Evolutionary conservation across 73 alveolate genomes (phyloP).

Genomic region (Paraurostyla sp.): DNA sequence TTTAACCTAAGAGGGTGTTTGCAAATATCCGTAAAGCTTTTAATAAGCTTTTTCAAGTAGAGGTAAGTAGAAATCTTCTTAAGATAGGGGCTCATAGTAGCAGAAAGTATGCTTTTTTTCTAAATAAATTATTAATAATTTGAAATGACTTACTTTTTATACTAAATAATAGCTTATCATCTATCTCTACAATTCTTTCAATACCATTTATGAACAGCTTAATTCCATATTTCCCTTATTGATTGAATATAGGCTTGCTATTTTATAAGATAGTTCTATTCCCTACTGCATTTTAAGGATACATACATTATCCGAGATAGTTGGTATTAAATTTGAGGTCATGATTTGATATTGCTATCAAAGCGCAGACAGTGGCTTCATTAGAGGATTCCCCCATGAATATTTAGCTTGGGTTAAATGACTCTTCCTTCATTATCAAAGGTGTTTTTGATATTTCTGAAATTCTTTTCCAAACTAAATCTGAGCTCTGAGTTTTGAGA

Average conservation of each 20-base stretch:
- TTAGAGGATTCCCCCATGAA: slow-evolving; percentile 32
- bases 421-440: slow-evolving; percentile 33
- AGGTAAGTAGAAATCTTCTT: slow-evolving; percentile 65
- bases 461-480: slow-evolving; percentile 52
- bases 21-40: slow-evolving; percentile 48
- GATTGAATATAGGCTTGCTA: slow-evolving; percentile 63
- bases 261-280: not conserved
- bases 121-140: slow-evolving; percentile 10
- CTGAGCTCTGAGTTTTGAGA: not conserved
- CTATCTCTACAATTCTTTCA: slow-evolving; percentile 61
- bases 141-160: not conserved
- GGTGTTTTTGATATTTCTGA: slow-evolving; percentile 58
- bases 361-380: slow-evolving; percentile 65
- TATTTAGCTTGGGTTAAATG: slow-evolving; percentile 49
- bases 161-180: slow-evolving; percentile 50
- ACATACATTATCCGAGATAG: slow-evolving; percentile 27
- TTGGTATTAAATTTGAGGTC: slow-evolving; percentile 59
- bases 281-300: slow-evolving; percentile 63
- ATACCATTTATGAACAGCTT: slow-evolving; percentile 67
- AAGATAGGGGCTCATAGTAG: slow-evolving; percentile 6
- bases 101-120: not conserved
- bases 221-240: slow-evolving; percentile 63
- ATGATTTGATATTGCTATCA: slow-evolving; percentile 68
- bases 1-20: slow-evolving; percentile 15
- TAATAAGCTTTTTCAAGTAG: slow-evolving; percentile 63